These are phyloP conservation scores for Aspergillus vadensis DNA, from an alignment of 2,329 filamentous ascomycete genomes.

Conservation along the genomic window DNA sequence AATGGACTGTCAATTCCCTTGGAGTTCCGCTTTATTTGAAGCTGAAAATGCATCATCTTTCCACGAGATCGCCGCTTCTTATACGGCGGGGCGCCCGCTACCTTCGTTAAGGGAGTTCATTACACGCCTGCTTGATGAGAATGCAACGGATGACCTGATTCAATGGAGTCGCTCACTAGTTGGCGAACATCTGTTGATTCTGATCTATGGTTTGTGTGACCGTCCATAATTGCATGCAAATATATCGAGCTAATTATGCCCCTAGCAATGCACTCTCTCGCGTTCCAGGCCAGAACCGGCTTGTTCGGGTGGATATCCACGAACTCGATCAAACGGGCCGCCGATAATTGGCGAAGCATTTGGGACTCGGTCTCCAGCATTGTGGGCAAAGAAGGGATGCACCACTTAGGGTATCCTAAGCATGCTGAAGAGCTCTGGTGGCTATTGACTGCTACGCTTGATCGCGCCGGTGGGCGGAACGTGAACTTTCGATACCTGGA, in stretches of 20 bases:
- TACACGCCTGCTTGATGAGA: constrained; percentile 27
- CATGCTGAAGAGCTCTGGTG: constrained; percentile 37
- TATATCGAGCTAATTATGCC: background rate
- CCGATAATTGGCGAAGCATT: constrained; percentile 32
- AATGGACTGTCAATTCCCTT: constrained; percentile 35
- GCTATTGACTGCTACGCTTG: constrained; percentile 31
- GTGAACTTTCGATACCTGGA: constrained; percentile 29
- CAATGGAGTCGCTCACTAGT: constrained; percentile 30
- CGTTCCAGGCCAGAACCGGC: constrained; percentile 31
- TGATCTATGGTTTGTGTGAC: constrained; percentile 32
- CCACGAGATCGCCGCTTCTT: constrained; percentile 18
- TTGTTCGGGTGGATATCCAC: constrained; percentile 29
- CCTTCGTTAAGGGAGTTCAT: constrained; percentile 29
- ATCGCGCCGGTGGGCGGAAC: constrained; percentile 19
- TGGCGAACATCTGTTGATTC: constrained; percentile 32
- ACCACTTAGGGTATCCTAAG: constrained; percentile 34
- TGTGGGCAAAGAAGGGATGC: constrained; percentile 23
- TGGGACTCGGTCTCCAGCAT: constrained; percentile 25
- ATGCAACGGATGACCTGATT: constrained; percentile 14
- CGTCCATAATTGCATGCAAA: too few relatives aligned
- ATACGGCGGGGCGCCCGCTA: constrained; percentile 18
- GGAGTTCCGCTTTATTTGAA: constrained; percentile 34
- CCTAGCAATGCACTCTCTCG: constrained; percentile 33
- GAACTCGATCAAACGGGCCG: constrained; percentile 29
- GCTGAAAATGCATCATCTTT: constrained; percentile 31